Evolutionary conservation across 768 basidiomycete species (phyloP).

Genomic region (Tylopilus balloui): DNA sequence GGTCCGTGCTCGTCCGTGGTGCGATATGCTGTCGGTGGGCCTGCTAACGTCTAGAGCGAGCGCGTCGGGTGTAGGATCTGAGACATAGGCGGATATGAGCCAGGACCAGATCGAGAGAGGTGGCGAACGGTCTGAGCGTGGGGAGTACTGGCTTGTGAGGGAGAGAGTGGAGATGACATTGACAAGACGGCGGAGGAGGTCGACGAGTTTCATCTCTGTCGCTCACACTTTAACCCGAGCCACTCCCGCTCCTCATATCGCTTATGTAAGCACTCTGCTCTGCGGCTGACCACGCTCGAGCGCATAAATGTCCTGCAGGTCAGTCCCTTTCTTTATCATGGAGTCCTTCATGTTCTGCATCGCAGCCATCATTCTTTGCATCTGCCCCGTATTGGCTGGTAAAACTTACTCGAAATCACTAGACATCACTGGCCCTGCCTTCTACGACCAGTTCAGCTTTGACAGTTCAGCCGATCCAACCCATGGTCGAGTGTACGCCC

Average conservation of each 20-base stretch:
- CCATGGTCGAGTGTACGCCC: conserved; percentile 58
- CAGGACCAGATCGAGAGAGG: conserved; percentile 11
- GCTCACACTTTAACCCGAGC: no score
- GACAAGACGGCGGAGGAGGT: conserved; percentile 59
- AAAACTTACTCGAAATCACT: conserved; percentile 25
- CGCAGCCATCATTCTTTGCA: background rate
- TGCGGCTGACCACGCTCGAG: conserved; percentile 3
- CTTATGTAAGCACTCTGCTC: conserved; percentile 8
- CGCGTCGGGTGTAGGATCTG: background rate
- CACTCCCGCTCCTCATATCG: background rate
- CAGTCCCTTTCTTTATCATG: conserved; percentile 10
- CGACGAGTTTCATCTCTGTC: conserved; percentile 44
- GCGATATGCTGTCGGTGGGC: background rate
- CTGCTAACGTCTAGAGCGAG: background rate
- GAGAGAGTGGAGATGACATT: conserved; percentile 69
- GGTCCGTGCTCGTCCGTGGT: background rate
- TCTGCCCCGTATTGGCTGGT: background rate
- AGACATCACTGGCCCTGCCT: conserved; percentile 44
- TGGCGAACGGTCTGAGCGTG: background rate
- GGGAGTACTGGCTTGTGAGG: conserved; percentile 49
- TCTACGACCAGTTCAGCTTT: conserved; percentile 47
- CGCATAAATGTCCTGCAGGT: conserved; percentile 4
- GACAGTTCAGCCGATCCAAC: conserved; percentile 57
- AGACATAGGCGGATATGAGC: conserved; percentile 9
- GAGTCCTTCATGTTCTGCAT: background rate